Evolutionary conservation across 176 grass and related monocot species (phyloP).

Genomic region (Dactylis glomerata): DNA sequence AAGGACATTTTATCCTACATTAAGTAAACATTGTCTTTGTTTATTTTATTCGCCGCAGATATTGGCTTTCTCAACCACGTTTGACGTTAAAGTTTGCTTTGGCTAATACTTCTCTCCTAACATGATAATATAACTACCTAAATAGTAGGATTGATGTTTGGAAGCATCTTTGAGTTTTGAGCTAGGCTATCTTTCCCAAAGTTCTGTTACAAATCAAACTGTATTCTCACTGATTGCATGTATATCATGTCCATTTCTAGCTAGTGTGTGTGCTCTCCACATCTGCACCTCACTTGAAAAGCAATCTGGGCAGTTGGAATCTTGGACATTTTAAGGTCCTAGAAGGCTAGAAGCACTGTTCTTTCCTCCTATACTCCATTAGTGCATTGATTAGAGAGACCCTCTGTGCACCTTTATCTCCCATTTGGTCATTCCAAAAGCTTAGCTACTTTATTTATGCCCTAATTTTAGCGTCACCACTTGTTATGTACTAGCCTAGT

Average conservation of each 20-base stretch:
- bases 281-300: slow-evolving; percentile 10
- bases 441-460: background rate
- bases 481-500: slow-evolving; percentile 33
- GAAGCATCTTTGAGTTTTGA: slow-evolving; percentile 6
- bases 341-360: background rate
- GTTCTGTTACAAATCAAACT: background rate
- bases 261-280: background rate
- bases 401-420: background rate
- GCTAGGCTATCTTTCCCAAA: background rate
- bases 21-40: slow-evolving; percentile 18
- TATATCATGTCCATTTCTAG: background rate
- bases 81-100: slow-evolving; percentile 33
- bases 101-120: slow-evolving; percentile 22
- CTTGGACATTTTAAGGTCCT: background rate
- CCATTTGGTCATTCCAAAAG: slow-evolving; percentile 23
- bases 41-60: slow-evolving; percentile 26
- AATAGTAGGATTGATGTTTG: background rate
- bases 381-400: background rate
- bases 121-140: slow-evolving; percentile 14
- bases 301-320: background rate
- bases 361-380: background rate
- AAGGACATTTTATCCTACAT: slow-evolving; percentile 25
- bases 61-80: slow-evolving; percentile 15
- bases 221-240: background rate
- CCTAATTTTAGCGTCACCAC: slow-evolving; percentile 17